phyloP scores from a whole-genome alignment of 345 rosid genomes.

The Brassica juncea region DNA sequence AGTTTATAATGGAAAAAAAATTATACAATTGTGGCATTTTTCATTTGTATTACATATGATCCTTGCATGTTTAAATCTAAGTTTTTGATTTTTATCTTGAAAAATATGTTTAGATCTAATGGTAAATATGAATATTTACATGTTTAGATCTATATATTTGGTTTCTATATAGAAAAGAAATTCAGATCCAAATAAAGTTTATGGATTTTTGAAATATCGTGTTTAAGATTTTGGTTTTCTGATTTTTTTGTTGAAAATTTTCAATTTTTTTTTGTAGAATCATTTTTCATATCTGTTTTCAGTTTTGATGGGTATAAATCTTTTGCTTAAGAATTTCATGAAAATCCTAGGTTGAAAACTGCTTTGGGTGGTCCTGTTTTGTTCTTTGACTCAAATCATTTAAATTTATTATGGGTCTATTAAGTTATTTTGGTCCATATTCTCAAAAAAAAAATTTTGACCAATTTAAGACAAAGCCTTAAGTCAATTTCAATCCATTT shows the following conservation, averaged over 20 bases:
- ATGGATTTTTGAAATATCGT: background rate
- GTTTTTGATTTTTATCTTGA: too few relatives aligned
- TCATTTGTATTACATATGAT: background rate
- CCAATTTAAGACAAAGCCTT: background rate
- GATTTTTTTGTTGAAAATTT: background rate
- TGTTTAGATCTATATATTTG: background rate
- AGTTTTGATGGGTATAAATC: background rate
- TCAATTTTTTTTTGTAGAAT: background rate
- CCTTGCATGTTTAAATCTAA: background rate
- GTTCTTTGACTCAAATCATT: background rate
- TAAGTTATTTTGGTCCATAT: background rate
- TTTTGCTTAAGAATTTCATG: background rate
- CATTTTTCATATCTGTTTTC: too few relatives aligned
- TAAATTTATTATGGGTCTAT: background rate
- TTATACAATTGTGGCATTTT: background rate
- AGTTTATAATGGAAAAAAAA: too few relatives aligned
- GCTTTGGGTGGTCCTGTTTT: background rate
- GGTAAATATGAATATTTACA: too few relatives aligned
- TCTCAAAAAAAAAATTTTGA: background rate
- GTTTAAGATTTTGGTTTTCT: background rate
- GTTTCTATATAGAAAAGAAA: background rate
- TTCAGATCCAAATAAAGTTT: background rate
- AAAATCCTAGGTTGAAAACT: background rate
- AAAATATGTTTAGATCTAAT: background rate
- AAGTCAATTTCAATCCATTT: background rate